Conservation (phyloP, 2,329 filamentous ascomycete genomes). For the Xylaria sp. region DNA sequence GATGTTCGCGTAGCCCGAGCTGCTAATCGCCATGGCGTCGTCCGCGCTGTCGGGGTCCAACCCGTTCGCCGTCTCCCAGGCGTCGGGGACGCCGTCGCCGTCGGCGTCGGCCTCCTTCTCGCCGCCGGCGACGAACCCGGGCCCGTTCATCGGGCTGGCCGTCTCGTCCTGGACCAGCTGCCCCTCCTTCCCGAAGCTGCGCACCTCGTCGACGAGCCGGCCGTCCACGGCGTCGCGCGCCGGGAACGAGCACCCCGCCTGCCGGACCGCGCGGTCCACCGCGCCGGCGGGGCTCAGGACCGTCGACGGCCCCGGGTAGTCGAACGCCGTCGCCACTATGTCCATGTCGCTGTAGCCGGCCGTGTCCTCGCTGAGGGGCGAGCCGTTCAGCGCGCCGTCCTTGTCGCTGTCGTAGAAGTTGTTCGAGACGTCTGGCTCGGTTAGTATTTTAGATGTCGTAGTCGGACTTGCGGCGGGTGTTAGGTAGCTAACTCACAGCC, state of each 20-base stretch:
- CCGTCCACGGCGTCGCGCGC: constrained; percentile 49
- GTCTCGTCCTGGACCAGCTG: constrained; percentile 50
- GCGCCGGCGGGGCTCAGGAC: constrained; percentile 44
- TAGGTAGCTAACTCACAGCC: constrained; percentile 41
- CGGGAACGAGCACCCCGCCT: constrained; percentile 46
- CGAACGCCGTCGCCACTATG: constrained; percentile 43
- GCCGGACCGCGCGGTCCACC: constrained; percentile 43
- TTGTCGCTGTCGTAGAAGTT: constrained; percentile 56
- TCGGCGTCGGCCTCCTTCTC: constrained; percentile 47
- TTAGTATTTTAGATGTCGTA: background rate
- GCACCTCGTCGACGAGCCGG: constrained; percentile 46
- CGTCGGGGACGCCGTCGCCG: constrained; percentile 54
- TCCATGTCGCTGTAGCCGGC: constrained; percentile 52
- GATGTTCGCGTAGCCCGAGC: constrained; percentile 49
- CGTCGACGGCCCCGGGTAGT: constrained; percentile 47
- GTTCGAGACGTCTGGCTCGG: constrained; percentile 44
- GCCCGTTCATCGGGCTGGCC: constrained; percentile 41
- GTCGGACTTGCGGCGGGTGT: background rate
- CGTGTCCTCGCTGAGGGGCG: constrained; percentile 44
- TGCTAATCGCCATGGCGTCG: constrained; percentile 46
- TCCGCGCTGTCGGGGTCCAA: constrained; percentile 42
- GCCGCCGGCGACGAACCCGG: constrained; percentile 43
- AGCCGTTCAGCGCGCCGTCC: constrained; percentile 53
- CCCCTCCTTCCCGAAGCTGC: constrained; percentile 49
- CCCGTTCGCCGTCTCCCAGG: constrained; percentile 48